Base-by-base conservation (phyloP, 2,329 filamentous ascomycete species). In the Venturia nashicola region DNA sequence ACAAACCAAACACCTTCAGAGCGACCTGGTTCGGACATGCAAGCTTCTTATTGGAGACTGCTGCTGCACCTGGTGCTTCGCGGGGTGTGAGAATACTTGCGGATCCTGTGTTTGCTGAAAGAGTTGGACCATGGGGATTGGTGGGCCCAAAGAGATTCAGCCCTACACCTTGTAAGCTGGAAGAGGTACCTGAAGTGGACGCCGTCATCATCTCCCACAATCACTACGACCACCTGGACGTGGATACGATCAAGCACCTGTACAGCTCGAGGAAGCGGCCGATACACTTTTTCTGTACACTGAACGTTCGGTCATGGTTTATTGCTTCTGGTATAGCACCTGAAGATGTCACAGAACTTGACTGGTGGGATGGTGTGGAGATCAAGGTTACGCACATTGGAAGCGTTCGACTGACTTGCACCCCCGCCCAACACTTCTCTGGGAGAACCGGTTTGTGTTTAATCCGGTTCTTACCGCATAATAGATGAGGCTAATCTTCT, bases 201-300 rank as follows among this genome's bases (percentile, higher is more conserved):
- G 69, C 79, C 2, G 74, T 84, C 3, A 72, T 77, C 65, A 81
- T 84, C 59, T 80, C 77, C 63, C 82, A 63, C 42, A 63, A 63
- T 44, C 82, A 84, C 68, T 83, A 82, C 67, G 81, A 84, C 67
- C 82, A 84, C 65, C 73, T 83, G 61, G 80, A 83, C 65, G 70
- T 74, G 5, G 71, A 74, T 20, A 79, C 79, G 0, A 70, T 84
- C 46, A 73, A 69, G 65, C 69, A 73, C 32, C 67, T 80, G 20
- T 77, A 77, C 66, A 67, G 66, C 48, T 72, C 70, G 40, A 73
- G 74, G 48, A 72, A 73, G 18, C 72, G 73, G 0, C 65, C 72
- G 4, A 46, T 79, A 39, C 74, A 76, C 59, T 78, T 80, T 65
- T 71, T 81, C 57, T 78, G 74, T 34, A 74, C 70, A 0, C 67